Evolutionary conservation across 345 rosid species (phyloP).

Genomic region (Clausena lansium): DNA sequence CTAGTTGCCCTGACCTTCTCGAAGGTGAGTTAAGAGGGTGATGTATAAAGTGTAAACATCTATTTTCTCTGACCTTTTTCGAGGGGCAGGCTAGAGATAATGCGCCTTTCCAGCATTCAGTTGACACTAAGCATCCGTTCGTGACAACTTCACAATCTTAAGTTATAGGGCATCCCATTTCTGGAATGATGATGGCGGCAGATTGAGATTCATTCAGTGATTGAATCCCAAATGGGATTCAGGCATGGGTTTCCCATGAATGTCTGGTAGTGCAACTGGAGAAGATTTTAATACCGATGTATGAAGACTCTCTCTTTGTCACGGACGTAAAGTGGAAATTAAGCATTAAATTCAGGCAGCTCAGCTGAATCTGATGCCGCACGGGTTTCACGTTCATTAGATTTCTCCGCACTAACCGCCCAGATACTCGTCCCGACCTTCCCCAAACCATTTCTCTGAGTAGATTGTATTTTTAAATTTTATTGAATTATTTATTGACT

Average conservation of each 20-base stretch:
- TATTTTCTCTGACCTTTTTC: neutral
- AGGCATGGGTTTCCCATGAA: constrained; percentile 6
- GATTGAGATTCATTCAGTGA: neutral
- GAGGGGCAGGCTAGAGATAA: neutral
- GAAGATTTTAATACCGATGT: neutral
- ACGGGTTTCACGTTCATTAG: constrained; percentile 3
- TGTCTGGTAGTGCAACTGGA: neutral
- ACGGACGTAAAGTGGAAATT: neutral
- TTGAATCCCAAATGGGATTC: neutral
- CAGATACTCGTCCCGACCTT: neutral
- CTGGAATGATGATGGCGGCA: neutral
- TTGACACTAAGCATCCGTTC: neutral
- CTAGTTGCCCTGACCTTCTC: neutral
- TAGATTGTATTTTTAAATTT: no score
- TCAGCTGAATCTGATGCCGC: neutral
- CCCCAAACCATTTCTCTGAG: no score
- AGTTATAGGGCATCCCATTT: neutral
- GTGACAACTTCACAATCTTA: neutral
- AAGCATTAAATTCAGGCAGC: neutral
- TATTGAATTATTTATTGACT: no score
- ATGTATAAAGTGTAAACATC: neutral
- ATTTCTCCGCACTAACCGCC: neutral
- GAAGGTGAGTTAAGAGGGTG: neutral
- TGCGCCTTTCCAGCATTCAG: neutral
- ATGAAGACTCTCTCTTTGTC: neutral